A percentile compares a stretch with the other conserved stretches of the same genome.
Conservation (phyloP, 257 asterid genomes). For the Penstemon davidsonii region DNA sequence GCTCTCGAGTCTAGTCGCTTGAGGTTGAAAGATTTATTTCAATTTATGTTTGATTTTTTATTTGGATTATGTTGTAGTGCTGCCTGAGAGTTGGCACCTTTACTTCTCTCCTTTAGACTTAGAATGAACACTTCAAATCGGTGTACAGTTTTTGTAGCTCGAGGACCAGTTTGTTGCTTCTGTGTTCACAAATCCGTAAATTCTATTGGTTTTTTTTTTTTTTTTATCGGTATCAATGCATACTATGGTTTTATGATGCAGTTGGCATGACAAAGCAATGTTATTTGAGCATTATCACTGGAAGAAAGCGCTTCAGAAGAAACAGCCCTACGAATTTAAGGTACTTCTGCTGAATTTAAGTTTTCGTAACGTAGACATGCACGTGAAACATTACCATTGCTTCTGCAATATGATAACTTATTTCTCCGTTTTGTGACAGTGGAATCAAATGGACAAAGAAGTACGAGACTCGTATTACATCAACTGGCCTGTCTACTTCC, state of each 20-base stretch:
- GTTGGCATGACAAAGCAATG: constrained; percentile 97
- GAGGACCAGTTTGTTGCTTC: neutral
- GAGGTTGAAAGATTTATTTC: too few species aligned
- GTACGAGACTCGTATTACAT: constrained; percentile 75
- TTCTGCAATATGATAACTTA: neutral
- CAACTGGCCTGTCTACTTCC: constrained; percentile 91
- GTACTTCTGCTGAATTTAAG: constrained; percentile 37
- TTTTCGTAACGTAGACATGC: neutral
- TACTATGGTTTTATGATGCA: constrained; percentile 31
- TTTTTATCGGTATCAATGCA: too few species aligned
- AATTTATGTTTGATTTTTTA: too few species aligned
- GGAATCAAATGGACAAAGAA: constrained; percentile 69
- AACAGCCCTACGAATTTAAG: constrained; percentile 72
- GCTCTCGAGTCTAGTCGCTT: too few species aligned
- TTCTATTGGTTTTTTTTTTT: too few species aligned
- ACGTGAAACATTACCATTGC: neutral
- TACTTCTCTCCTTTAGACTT: neutral
- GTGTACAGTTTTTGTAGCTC: constrained; percentile 2
- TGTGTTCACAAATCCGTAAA: too few species aligned
- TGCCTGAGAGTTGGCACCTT: neutral
- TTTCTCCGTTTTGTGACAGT: constrained; percentile 47
- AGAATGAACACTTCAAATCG: constrained; percentile 10
- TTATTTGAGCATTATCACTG: constrained; percentile 88
- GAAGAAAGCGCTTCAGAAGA: constrained; percentile 79
- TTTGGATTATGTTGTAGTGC: neutral